Base-by-base conservation (phyloP, 805 yeast genomes). In the Komagataella pseudopastoris region DNA sequence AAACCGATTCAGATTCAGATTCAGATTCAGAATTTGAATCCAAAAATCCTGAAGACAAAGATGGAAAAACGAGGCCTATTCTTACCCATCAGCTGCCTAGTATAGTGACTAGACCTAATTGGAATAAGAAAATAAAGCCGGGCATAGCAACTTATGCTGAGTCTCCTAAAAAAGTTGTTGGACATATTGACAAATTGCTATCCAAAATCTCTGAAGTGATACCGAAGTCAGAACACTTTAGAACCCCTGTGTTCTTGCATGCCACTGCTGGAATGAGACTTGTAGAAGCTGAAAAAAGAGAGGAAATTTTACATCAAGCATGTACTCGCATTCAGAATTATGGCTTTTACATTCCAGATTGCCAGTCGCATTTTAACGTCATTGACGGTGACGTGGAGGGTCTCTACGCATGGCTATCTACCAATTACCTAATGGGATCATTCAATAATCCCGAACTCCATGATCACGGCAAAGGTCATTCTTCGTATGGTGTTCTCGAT, bases 181-280 rank as follows among this genome's bases (percentile, higher is more conserved):
- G 76, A 17, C 98, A 93, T 65, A 77, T 87, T 56, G 66, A 76
- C 54, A 74, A 76, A 3, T 67, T 93, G 49, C 70, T 90, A 16
- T 70, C 76, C 48, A 80, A 80, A 63, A 97, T 96, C 0, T 76
- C 79, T 57, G 63, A 67, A 4, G 75, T 85, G 20, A 79, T 93
- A 6, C 98, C 98, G 0, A 59, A 62, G 24, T 74, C 74, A 0
- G 71, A 76, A 51, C 78, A 80, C 56, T 54, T 63, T 1, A 76
- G 77, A 4, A 91, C 98, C 0, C 98, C 99, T 0, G 75, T 93
- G 1, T 93, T 81, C 58, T 78, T 93, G n/a, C 78, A 87, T 57
- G 95, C 98, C 3, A 93, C 99, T 0, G 99, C 99, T 4, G 99
- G 99, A 1, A 88, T 93, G 96, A 75, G 99, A 55, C 68, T 93